A percentile compares a stretch with the other conserved stretches of the same genome.
Conservation (phyloP, 768 basidiomycete species). For the Naganishia onofrii region DNA sequence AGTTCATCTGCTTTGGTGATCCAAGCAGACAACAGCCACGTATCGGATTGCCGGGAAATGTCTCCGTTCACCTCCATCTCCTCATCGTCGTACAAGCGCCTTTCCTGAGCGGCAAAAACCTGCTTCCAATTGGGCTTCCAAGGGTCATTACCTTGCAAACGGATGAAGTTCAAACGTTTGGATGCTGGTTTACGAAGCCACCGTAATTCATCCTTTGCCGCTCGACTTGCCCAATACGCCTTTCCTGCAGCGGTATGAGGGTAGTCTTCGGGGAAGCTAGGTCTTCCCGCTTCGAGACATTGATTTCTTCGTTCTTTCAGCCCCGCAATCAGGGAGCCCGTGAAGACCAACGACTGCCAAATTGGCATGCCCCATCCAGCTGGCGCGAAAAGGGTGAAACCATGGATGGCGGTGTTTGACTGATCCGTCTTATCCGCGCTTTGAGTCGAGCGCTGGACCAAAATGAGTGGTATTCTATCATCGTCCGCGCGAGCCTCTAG, state of each 20-base stretch:
- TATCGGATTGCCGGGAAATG: conserved; percentile 51
- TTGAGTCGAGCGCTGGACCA: conserved; percentile 63
- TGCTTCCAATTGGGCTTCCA: conserved; percentile 72
- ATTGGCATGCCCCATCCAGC: conserved; percentile 90
- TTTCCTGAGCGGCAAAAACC: conserved; percentile 28
- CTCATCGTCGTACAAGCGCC: conserved; percentile 1
- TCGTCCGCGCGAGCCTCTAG: conserved; percentile 70
- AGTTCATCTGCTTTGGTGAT: conserved; percentile 56
- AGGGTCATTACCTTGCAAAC: conserved; percentile 66
- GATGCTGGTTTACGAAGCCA: conserved; percentile 85
- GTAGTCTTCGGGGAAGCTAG: conserved; percentile 79
- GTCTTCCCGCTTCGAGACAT: conserved; percentile 71
- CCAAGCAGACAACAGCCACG: conserved; percentile 65
- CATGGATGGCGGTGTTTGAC: conserved; percentile 59
- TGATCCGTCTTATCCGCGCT: conserved; percentile 54
- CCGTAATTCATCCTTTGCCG: conserved; percentile 58
- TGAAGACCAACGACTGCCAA: conserved; percentile 73
- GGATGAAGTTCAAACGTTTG: conserved; percentile 72
- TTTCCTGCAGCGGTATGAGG: conserved; percentile 62
- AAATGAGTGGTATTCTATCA: conserved; percentile 74
- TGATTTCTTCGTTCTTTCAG: conserved; percentile 79
- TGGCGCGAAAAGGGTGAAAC: conserved; percentile 84
- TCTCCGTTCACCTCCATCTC: conserved; percentile 53
- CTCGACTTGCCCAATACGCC: conserved; percentile 58
- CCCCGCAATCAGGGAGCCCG: conserved; percentile 79